Base-by-base conservation (phyloP, 345 rosid species). In the Acer saccharum region DNA sequence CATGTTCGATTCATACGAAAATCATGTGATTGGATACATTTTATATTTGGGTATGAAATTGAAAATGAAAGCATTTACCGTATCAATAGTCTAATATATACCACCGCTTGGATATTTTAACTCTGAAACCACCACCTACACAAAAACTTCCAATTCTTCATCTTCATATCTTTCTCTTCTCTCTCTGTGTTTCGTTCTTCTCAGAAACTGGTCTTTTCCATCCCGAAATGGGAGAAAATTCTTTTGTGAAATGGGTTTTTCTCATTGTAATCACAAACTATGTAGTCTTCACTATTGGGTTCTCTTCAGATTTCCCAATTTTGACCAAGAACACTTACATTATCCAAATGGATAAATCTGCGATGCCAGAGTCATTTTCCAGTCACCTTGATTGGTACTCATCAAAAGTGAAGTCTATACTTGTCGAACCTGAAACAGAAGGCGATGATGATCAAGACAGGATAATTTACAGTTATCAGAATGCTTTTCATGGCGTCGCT, bases 341-440 rank as follows among this genome's bases (percentile, higher is more conserved):
- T 18, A 82, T 95, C 73, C 99, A 95, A 21, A 93, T 95, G 97
- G 98, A 95, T 70, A 95, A 82, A 81, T 82, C 88, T 35, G 91
- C 94, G 13, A 93, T 82, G 95, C 99, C 99, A 11, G 83, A 50
- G 29, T 78, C 91, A 41, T 89, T 87, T 80, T 76, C 88, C 46
- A 44, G 44, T 55, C 94, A 91, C 78, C 82, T 86, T 2, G 86
- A 95, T 43, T 95, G 98, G 98, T 95, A 92, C 86, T 80, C 91
- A 13, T 90, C 94, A 1, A 92, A 84, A 76, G 76, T 95, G 44
- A 71, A 84, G 69, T 89, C 95, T 18, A 89, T 86, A 10, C 76
- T 83, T 18, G 71, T 83, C 18, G 66, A 79, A 57, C 70, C 75
- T 67, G 75, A 76, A 60, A 68, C 27, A n/a, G 84, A 82, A 25